phyloP scores from a whole-genome alignment of 306 rosid genomes.

The Neltuma alba region DNA sequence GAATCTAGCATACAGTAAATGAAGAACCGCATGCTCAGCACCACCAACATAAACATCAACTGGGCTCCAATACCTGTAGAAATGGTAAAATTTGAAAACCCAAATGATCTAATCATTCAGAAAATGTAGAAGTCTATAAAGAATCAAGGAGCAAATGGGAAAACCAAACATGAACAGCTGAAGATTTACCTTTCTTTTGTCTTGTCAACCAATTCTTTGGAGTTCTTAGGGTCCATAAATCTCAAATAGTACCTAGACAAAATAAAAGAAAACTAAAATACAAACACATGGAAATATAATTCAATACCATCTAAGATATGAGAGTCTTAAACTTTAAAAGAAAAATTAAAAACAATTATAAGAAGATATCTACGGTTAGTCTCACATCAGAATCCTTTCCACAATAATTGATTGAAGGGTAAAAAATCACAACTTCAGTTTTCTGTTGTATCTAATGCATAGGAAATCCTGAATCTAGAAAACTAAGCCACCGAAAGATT shows the following conservation, averaged over 20 bases:
- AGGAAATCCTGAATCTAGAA: conserved; percentile 29
- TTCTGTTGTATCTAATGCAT: conserved; percentile 25
- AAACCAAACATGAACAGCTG: conserved; percentile 21
- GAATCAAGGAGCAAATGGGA: conserved; percentile 14
- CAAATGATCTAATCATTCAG: conserved; percentile 15
- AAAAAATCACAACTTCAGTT: background rate
- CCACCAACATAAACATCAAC: conserved; percentile 98
- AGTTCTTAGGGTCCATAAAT: conserved; percentile 94
- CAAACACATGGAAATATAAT: background rate
- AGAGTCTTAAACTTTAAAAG: conserved; percentile 1
- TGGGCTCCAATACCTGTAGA: conserved; percentile 90
- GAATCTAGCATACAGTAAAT: conserved; percentile 93
- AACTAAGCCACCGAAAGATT: conserved; percentile 21
- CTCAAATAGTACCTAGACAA: conserved; percentile 88
- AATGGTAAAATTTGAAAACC: conserved; percentile 36
- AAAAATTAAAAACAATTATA: background rate
- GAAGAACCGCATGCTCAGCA: conserved; percentile 99
- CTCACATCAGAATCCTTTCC: conserved; percentile 4
- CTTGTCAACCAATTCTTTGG: conserved; percentile 74
- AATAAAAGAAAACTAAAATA: conserved; percentile 34
- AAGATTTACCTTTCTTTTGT: conserved; percentile 69
- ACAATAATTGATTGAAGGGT: background rate
- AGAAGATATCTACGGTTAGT: background rate
- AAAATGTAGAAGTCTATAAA: conserved; percentile 3
- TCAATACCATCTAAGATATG: background rate